Evolutionary conservation across 2,329 filamentous ascomycete genomes (phyloP).

Genomic region (Alternaria postmessia): DNA sequence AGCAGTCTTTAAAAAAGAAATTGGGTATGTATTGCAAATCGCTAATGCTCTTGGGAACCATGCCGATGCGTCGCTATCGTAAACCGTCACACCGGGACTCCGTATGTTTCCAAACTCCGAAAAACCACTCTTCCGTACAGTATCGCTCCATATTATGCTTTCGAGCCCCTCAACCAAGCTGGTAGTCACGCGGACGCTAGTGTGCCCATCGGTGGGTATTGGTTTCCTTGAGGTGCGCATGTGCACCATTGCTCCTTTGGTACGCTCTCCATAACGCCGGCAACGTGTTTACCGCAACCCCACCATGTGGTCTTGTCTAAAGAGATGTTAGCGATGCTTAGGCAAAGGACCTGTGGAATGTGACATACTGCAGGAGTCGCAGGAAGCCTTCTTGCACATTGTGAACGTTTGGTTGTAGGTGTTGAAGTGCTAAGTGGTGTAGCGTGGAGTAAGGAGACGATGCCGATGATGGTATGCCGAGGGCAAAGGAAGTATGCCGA

Average conservation of each 20-base stretch:
- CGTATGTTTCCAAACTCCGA: not conserved
- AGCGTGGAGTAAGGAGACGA: not conserved
- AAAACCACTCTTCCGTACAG: not conserved
- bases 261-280: conserved; percentile 68
- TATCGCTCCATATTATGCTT: not conserved
- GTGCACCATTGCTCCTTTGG: conserved; percentile 68
- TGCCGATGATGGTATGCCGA: conserved; percentile 1
- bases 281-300: conserved; percentile 70
- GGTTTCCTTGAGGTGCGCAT: conserved; percentile 69
- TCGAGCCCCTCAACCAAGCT: conserved; percentile 8
- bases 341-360: not conserved
- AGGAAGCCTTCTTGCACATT: conserved; percentile 73
- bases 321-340: conserved; percentile 13
- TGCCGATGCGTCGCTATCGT: not conserved
- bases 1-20: not conserved
- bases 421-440: not conserved
- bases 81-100: conserved; percentile 5
- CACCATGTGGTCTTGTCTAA: conserved; percentile 68
- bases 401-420: conserved; percentile 13
- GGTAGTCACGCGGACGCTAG: conserved; percentile 38
- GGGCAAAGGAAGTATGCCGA: not conserved
- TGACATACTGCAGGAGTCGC: conserved; percentile 68
- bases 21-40: conserved; percentile 6
- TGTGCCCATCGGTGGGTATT: conserved; percentile 71
- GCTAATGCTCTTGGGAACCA: conserved; percentile 7